Evolutionary conservation across 1,284 basidiomycete species (phyloP).

Genomic region (Thelephora terrestris): DNA sequence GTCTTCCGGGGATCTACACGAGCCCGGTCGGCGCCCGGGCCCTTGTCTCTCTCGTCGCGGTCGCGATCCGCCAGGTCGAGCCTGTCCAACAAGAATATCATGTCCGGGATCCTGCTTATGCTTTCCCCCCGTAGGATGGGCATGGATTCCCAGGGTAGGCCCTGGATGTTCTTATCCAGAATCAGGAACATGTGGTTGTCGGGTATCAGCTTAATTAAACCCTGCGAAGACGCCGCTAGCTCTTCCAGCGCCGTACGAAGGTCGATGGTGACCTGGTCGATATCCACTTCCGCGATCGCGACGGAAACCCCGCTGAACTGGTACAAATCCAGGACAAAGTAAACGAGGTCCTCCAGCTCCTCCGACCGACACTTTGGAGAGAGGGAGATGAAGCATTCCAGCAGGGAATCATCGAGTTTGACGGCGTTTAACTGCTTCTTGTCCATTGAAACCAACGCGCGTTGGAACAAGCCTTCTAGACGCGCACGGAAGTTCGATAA

Average conservation of each 20-base stretch:
- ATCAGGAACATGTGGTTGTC: conserved; percentile 81
- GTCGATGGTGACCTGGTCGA: conserved; percentile 77
- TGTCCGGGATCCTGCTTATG: conserved; percentile 83
- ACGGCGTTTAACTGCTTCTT: conserved; percentile 46
- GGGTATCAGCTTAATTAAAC: conserved; percentile 18
- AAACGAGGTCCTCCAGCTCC: conserved; percentile 90
- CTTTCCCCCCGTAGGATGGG: conserved; percentile 78
- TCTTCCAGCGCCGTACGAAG: conserved; percentile 64
- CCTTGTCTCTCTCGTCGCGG: background rate
- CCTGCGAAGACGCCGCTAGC: conserved; percentile 36
- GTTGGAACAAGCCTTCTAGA: conserved; percentile 68
- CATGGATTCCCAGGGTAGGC: conserved; percentile 94
- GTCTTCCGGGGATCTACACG: conserved; percentile 57
- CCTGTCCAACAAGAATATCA: conserved; percentile 83
- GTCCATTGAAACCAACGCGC: conserved; percentile 49
- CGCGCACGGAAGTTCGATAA: conserved; percentile 49
- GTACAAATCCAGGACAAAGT: conserved; percentile 90
- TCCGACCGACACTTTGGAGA: conserved; percentile 80
- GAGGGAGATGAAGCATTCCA: conserved; percentile 83
- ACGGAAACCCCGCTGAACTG: conserved; percentile 88
- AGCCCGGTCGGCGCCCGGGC: conserved; percentile 32
- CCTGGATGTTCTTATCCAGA: conserved; percentile 84
- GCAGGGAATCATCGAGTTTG: conserved; percentile 56
- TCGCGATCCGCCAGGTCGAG: conserved; percentile 48
- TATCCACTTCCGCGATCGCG: conserved; percentile 87